These are phyloP conservation scores for Friedmanniomyces endolithicus DNA, from an alignment of 495 filamentous ascomycete species.

Conservation along the genomic window DNA sequence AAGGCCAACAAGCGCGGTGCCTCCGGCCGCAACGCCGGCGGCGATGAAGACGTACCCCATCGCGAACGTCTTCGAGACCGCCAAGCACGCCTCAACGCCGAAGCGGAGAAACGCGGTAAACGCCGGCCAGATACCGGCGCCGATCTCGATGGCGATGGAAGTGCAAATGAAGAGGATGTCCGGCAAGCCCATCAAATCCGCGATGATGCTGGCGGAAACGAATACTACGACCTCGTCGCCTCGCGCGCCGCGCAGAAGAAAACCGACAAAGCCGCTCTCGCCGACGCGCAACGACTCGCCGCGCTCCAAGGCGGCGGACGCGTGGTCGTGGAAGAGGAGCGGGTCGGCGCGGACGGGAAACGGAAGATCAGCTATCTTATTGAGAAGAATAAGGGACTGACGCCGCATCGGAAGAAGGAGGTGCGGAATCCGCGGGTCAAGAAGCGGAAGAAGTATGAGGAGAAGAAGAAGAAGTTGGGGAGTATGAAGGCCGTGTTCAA, in stretches of 20 bases:
- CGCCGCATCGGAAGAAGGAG: slow-evolving; percentile 80
- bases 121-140: slow-evolving; percentile 45
- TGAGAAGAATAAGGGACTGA: slow-evolving; percentile 91
- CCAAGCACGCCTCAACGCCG: slow-evolving; percentile 67
- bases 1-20: slow-evolving; percentile 74
- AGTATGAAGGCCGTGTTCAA: slow-evolving; percentile 73
- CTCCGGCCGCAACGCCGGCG: slow-evolving; percentile 75
- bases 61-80: slow-evolving; percentile 77
- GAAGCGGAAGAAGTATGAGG: slow-evolving; percentile 88
- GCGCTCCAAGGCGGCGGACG: slow-evolving; percentile 41
- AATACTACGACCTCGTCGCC: slow-evolving; percentile 83
- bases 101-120: slow-evolving; percentile 74
- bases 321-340: slow-evolving; percentile 48
- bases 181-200: slow-evolving; percentile 35
- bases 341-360: slow-evolving; percentile 63
- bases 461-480: slow-evolving; percentile 86
- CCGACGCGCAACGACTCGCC: slow-evolving; percentile 41
- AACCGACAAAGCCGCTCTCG: slow-evolving; percentile 53
- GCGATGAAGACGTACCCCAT: slow-evolving; percentile 84
- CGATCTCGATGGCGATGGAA: slow-evolving; percentile 43
- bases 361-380: slow-evolving; percentile 83
- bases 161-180: slow-evolving; percentile 50
- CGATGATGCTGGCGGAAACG: slow-evolving; percentile 43
- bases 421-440: slow-evolving; percentile 90
- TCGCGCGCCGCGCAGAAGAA: slow-evolving; percentile 56